A percentile compares a stretch with the other conserved stretches of the same genome.
Evolutionary conservation across 2,329 filamentous ascomycete species (phyloP).

Genomic region (Hypoxylon sp.): DNA sequence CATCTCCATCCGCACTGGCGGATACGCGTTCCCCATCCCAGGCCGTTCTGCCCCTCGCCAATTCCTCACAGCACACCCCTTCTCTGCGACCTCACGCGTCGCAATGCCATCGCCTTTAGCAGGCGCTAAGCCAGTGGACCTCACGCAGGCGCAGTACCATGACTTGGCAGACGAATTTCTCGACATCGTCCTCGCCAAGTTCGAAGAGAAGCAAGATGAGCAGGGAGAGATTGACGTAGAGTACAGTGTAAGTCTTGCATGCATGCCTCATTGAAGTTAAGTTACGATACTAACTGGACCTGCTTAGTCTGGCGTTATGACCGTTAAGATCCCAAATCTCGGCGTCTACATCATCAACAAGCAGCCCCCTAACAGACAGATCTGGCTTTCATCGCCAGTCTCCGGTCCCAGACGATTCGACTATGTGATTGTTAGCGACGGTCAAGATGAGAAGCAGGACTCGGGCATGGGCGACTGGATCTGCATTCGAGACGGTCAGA

Average conservation of each 20-base stretch:
- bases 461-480: constrained; percentile 84
- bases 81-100: constrained; percentile 58
- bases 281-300: constrained; percentile 23
- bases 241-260: constrained; percentile 76
- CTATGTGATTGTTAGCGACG: constrained; percentile 82
- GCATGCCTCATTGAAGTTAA: neutral
- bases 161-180: constrained; percentile 83
- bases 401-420: constrained; percentile 96
- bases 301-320: constrained; percentile 85
- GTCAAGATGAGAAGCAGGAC: constrained; percentile 84
- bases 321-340: constrained; percentile 75
- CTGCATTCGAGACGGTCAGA: constrained; percentile 86
- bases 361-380: constrained; percentile 96
- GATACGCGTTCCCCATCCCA: constrained; percentile 41
- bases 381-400: constrained; percentile 94
- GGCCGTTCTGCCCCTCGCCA: constrained; percentile 11
- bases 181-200: constrained; percentile 65
- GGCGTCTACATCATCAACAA: constrained; percentile 98
- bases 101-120: constrained; percentile 47
- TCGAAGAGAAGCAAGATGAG: constrained; percentile 83
- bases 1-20: constrained; percentile 44
- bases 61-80: constrained; percentile 27
- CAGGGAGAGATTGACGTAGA: constrained; percentile 87
- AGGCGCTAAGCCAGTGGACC: constrained; percentile 66
- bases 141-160: constrained; percentile 82